Evolutionary conservation across 352 stramenopile species (phyloP).

Genomic region (Phytophthora vignae): DNA sequence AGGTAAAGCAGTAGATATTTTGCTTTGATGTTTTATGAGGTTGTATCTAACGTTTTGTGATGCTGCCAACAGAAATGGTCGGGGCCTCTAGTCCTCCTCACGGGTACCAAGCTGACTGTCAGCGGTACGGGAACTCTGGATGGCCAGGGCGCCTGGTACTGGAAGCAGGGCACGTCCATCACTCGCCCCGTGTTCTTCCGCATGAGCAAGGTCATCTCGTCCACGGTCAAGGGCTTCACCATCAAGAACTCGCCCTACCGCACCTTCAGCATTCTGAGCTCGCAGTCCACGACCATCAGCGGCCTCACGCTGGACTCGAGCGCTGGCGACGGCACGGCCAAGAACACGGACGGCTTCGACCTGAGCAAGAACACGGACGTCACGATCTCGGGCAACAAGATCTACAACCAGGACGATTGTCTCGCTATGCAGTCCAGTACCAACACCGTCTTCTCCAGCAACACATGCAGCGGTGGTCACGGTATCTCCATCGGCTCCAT

Average conservation of each 20-base stretch:
- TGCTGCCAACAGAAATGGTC: slow-evolving; percentile 31
- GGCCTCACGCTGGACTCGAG: neutral
- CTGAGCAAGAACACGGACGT: neutral
- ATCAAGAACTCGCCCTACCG: slow-evolving; percentile 5
- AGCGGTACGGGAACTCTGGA: slow-evolving; percentile 41
- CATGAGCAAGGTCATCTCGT: slow-evolving; percentile 34
- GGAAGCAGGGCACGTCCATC: slow-evolving; percentile 42
- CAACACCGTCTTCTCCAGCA: slow-evolving; percentile 18
- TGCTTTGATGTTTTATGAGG: neutral
- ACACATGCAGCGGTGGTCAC: slow-evolving; percentile 19
- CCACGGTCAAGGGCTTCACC: slow-evolving; percentile 25
- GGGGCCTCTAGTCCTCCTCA: slow-evolving; percentile 43
- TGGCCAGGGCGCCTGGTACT: slow-evolving; percentile 50
- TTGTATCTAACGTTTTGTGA: neutral
- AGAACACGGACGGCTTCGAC: neutral
- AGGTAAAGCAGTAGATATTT: slow-evolving; percentile 13
- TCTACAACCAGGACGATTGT: slow-evolving; percentile 2
- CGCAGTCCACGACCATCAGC: slow-evolving; percentile 3
- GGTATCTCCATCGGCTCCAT: slow-evolving; percentile 45
- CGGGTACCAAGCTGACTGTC: slow-evolving; percentile 36
- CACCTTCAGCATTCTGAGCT: slow-evolving; percentile 1
- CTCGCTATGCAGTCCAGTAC: slow-evolving; percentile 6
- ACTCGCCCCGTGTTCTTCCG: slow-evolving; percentile 40
- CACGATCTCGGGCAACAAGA: neutral
- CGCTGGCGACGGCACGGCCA: slow-evolving; percentile 1